phyloP scores from a whole-genome alignment of 2,329 filamentous ascomycete species.

The Incumbomyces delicatus region DNA sequence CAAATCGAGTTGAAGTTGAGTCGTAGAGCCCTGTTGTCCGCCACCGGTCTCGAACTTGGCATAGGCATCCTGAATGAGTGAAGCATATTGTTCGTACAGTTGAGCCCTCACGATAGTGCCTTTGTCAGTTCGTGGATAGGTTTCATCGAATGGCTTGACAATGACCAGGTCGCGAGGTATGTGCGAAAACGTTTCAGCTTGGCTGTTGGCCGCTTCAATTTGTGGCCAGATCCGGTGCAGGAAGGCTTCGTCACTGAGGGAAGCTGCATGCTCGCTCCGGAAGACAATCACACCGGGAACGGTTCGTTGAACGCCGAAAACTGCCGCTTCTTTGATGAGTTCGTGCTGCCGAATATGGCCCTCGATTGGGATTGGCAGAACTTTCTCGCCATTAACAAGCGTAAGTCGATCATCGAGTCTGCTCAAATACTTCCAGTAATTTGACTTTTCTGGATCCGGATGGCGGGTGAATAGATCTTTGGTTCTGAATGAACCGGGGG shows the following conservation, averaged over 20 bases:
- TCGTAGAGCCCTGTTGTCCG: background rate
- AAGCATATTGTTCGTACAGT: conserved; percentile 41
- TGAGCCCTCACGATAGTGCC: conserved; percentile 46
- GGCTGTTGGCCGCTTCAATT: conserved; percentile 40
- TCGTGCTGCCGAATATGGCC: conserved; percentile 38
- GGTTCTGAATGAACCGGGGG: conserved; percentile 48
- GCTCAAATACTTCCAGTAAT: conserved; percentile 54
- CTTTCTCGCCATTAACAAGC: conserved; percentile 58
- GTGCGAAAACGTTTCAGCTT: conserved; percentile 42
- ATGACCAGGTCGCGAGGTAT: conserved; percentile 43
- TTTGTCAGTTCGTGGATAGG: conserved; percentile 39
- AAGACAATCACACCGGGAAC: conserved; percentile 50
- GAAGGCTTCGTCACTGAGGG: conserved; percentile 29
- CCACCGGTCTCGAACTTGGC: conserved; percentile 3
- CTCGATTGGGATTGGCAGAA: conserved; percentile 54
- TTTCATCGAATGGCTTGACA: conserved; percentile 28
- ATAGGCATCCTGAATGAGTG: conserved; percentile 9
- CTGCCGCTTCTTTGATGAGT: conserved; percentile 44
- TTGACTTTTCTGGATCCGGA: conserved; percentile 29
- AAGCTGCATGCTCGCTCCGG: conserved; percentile 23
- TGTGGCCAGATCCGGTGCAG: conserved; percentile 34
- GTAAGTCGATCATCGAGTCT: conserved; percentile 53
- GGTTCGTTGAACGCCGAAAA: conserved; percentile 51
- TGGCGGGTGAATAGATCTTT: conserved; percentile 53
- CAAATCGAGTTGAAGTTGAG: conserved; percentile 4